Conservation (phyloP, 441 rosid species). For the Cnidoscolus chayamansa region DNA sequence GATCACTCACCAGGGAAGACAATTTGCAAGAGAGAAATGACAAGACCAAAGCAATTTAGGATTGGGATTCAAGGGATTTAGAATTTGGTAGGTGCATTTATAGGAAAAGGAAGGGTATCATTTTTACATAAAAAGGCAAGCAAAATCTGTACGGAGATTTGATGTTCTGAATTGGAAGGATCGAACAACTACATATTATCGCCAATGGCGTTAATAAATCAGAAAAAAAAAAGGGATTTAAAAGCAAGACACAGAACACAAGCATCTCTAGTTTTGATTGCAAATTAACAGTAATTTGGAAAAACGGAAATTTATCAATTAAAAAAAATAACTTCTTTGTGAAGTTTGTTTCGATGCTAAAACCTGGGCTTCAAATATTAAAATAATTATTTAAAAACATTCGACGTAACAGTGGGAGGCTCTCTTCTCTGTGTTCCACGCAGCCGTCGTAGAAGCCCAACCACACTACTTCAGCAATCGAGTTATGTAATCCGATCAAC, state of each 20-base stretch:
- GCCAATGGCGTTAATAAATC: no score
- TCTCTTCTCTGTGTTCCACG: conserved; percentile 34
- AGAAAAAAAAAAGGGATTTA: no score
- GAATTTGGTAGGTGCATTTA: neutral
- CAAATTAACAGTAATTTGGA: no score
- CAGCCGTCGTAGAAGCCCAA: conserved; percentile 30
- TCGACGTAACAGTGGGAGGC: conserved; percentile 30
- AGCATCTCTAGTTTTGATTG: no score
- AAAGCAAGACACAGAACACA: no score
- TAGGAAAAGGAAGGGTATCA: neutral
- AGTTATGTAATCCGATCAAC: conserved; percentile 22
- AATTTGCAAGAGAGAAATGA: neutral
- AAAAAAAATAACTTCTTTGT: no score
- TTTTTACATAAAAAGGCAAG: conserved; percentile 7
- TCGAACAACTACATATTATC: neutral
- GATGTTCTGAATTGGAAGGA: neutral
- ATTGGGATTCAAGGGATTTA: neutral
- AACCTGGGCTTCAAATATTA: no score
- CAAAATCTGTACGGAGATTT: conserved; percentile 8
- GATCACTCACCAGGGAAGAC: conserved; percentile 2
- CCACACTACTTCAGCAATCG: conserved; percentile 26
- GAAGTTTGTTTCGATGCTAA: no score
- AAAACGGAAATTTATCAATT: no score
- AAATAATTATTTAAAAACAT: no score
- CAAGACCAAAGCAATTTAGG: neutral